phyloP scores from a whole-genome alignment of 164 flowering plant genomes.

The Kingdonia uniflora region DNA sequence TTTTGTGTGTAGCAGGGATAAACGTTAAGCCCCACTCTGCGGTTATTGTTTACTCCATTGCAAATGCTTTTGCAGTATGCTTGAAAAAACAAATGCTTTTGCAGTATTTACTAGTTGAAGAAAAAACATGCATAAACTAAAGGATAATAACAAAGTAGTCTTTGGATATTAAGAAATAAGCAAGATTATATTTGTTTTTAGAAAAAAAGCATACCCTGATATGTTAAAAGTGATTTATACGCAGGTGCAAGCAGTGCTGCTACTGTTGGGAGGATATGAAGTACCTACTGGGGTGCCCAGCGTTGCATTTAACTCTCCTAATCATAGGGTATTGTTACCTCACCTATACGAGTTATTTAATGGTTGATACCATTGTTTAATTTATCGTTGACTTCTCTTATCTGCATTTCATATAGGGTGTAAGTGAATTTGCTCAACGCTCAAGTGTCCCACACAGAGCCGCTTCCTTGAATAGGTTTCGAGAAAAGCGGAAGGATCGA shows the following conservation, averaged over 20 bases:
- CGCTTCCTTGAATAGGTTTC: constrained; percentile 57
- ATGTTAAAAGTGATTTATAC: no score
- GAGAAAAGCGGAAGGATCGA: constrained; percentile 69
- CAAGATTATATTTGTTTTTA: no score
- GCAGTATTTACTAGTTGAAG: no score
- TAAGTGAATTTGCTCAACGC: constrained; percentile 27
- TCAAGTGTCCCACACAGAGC: constrained; percentile 49
- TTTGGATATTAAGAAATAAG: no score
- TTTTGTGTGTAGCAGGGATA: no score
- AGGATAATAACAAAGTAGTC: no score
- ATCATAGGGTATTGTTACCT: constrained; percentile 24
- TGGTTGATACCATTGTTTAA: background rate
- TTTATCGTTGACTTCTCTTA: background rate
- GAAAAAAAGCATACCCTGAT: no score
- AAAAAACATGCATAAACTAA: no score
- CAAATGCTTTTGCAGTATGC: no score
- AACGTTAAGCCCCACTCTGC: no score
- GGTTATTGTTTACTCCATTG: no score
- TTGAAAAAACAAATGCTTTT: no score
- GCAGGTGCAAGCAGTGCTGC: constrained; percentile 63
- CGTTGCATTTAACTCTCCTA: constrained; percentile 17
- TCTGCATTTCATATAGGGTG: constrained; percentile 19
- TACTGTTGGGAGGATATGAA: constrained; percentile 60
- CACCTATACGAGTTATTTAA: background rate
- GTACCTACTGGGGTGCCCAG: constrained; percentile 40